phyloP scores from a whole-genome alignment of 164 flowering plant species.

The Macadamia tetraphylla region DNA sequence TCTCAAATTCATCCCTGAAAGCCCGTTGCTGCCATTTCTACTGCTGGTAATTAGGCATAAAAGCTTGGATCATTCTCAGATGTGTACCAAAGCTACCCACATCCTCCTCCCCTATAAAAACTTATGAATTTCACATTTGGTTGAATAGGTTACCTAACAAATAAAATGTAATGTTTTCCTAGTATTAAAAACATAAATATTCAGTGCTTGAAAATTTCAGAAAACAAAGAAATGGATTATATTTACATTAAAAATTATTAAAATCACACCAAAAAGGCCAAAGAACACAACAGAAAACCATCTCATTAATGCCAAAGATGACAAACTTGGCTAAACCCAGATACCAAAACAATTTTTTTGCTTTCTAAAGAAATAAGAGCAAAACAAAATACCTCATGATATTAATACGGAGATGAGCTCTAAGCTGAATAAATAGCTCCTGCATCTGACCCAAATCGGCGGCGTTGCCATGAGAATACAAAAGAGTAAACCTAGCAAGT shows the following conservation, averaged over 20 bases:
- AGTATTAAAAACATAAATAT: neutral
- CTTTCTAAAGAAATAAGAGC: neutral
- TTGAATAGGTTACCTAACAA: neutral
- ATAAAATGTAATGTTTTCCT: neutral
- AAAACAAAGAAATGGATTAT: neutral
- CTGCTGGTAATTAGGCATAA: neutral
- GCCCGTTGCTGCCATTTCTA: neutral
- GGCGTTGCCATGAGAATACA: constrained; percentile 96
- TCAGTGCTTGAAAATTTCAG: neutral
- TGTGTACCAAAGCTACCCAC: no score
- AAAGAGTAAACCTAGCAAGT: constrained; percentile 64
- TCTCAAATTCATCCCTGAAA: neutral
- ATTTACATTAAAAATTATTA: neutral
- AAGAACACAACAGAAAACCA: neutral
- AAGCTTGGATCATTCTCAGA: neutral
- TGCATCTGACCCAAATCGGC: constrained; percentile 96
- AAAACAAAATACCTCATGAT: constrained; percentile 63
- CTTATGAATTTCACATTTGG: neutral
- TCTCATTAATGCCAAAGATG: neutral
- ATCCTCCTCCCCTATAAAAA: neutral
- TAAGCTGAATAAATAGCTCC: constrained; percentile 88
- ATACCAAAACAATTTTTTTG: neutral
- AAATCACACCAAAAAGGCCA: neutral
- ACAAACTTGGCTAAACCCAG: neutral
- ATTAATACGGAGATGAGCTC: constrained; percentile 88